Percentiles rank a stretch among this genome's conserved stretches.
phyloP scores from a whole-genome alignment of 2,329 filamentous ascomycete species.

The Sordariomycetes sp. region DNA sequence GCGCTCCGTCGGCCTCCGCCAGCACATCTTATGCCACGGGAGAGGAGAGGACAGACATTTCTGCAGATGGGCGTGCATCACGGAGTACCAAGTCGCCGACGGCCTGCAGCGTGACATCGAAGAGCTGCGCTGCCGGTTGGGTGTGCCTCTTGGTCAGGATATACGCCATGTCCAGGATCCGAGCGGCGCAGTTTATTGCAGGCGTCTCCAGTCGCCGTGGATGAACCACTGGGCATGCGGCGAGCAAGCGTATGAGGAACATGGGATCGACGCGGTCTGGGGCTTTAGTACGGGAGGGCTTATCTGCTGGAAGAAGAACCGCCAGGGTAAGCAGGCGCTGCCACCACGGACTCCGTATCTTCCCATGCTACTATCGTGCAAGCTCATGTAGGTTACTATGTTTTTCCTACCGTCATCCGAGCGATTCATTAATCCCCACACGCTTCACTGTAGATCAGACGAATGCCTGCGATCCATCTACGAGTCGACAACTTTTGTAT shows the following conservation, averaged over 20 bases:
- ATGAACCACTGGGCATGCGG: background rate
- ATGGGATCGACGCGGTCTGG: background rate
- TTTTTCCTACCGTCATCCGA: background rate
- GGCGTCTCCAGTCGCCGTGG: background rate
- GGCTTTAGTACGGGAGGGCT: background rate
- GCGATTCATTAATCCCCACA: background rate
- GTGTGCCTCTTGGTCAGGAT: background rate
- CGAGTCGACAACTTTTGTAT: background rate
- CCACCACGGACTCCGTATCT: background rate
- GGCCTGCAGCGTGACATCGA: background rate
- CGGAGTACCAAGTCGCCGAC: slow-evolving; percentile 3
- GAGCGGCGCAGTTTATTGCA: background rate
- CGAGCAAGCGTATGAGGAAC: background rate
- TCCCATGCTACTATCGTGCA: background rate
- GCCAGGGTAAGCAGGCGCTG: background rate
- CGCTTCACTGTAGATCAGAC: background rate
- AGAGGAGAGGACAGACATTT: slow-evolving; percentile 2
- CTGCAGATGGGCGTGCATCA: slow-evolving; percentile 8
- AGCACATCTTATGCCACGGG: slow-evolving; percentile 7
- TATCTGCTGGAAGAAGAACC: background rate
- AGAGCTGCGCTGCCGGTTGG: background rate
- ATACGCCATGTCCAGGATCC: background rate
- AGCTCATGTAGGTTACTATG: background rate
- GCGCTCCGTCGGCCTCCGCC: slow-evolving; percentile 5
- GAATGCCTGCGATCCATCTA: background rate